These are phyloP conservation scores for Cytospora piceicola DNA, from an alignment of 2,329 filamentous ascomycete genomes.

Conservation along the genomic window DNA sequence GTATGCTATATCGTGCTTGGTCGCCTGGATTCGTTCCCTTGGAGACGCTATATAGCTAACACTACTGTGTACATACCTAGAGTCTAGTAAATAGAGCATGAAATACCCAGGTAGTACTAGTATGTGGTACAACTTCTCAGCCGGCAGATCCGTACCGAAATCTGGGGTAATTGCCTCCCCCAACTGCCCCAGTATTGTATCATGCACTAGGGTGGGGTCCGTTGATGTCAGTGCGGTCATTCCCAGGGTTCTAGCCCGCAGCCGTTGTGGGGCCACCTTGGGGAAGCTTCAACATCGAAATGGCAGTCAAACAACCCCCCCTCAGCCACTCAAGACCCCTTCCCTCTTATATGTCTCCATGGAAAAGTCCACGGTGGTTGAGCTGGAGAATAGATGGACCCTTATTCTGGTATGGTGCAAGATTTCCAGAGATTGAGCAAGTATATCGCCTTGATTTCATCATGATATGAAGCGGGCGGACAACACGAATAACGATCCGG, in stretches of 20 bases:
- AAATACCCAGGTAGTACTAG: too few species aligned
- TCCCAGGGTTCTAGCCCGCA: constrained; percentile 4
- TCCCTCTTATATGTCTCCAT: neutral
- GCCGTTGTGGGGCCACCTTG: constrained; percentile 11
- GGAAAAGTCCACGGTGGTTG: too few species aligned
- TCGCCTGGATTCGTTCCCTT: too few species aligned
- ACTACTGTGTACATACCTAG: too few species aligned
- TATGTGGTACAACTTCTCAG: neutral
- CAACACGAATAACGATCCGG: neutral
- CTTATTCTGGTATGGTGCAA: too few species aligned
- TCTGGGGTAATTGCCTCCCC: neutral
- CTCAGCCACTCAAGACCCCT: neutral
- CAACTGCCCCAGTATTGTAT: neutral
- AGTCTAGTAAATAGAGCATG: neutral
- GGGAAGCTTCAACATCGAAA: constrained; percentile 1
- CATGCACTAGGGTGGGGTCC: neutral
- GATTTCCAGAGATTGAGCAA: too few species aligned
- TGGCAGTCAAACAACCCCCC: neutral
- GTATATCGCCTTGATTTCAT: neutral
- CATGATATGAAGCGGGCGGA: neutral
- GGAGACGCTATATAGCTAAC: neutral
- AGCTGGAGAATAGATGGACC: too few species aligned
- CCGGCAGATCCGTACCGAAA: constrained; percentile 5
- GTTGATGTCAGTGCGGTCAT: constrained; percentile 15
- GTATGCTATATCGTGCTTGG: too few species aligned